These are phyloP conservation scores for Trichomonascus vanleenenianus DNA, from an alignment of 805 yeast genomes.

Conservation along the genomic window DNA sequence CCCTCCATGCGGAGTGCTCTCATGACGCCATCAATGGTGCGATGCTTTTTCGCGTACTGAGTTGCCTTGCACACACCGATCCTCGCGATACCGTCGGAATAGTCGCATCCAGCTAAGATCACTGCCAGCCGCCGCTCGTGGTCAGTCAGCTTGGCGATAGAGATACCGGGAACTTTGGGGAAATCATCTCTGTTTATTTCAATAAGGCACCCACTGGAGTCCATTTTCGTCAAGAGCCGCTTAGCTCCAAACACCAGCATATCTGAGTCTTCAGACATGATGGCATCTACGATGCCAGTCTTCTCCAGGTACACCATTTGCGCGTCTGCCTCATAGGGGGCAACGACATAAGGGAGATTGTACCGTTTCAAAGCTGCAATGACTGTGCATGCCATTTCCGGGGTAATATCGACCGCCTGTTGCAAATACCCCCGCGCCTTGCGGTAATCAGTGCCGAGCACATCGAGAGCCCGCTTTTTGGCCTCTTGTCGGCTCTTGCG, in stretches of 20 bases:
- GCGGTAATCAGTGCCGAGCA: slow-evolving; percentile 3
- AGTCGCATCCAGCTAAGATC: slow-evolving; percentile 93
- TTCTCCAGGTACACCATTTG: slow-evolving; percentile 89
- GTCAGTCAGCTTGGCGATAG: slow-evolving; percentile 40
- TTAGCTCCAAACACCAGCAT: slow-evolving; percentile 80
- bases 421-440: slow-evolving; percentile 45
- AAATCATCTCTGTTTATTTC: slow-evolving; percentile 59
- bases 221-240: slow-evolving; percentile 69
- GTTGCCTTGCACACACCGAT: slow-evolving; percentile 78
- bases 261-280: slow-evolving; percentile 92
- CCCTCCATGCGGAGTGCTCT: slow-evolving; percentile 52
- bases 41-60: slow-evolving; percentile 43
- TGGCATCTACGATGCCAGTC: slow-evolving; percentile 67
- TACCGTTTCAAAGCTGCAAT: slow-evolving; percentile 58
- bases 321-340: slow-evolving; percentile 98
- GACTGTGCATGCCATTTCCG: slow-evolving; percentile 82
- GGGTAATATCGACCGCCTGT: slow-evolving; percentile 77
- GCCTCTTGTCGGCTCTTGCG: slow-evolving; percentile 50
- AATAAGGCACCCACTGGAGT: slow-evolving; percentile 59
- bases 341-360: slow-evolving; percentile 68
- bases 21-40: slow-evolving; percentile 39
- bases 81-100: slow-evolving; percentile 76
- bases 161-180: slow-evolving; percentile 22
- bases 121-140: slow-evolving; percentile 70
- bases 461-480: slow-evolving; percentile 43